Percentiles rank a stretch among this genome's conserved stretches.
Evolutionary conservation across 352 stramenopile genomes (phyloP).

Genomic region (Bremia lactucae): DNA sequence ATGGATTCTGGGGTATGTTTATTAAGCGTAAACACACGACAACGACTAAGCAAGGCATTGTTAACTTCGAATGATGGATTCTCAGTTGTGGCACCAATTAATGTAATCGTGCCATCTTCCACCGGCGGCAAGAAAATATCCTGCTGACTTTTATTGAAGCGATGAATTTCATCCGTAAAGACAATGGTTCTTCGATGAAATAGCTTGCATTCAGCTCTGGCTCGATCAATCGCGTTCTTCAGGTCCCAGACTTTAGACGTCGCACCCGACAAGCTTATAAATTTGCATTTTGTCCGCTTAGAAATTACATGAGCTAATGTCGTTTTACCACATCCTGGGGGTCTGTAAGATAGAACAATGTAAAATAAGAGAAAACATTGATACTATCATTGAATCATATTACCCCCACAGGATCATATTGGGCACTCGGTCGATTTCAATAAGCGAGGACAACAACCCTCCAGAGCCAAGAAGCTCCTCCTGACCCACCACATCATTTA

Average conservation of each 20-base stretch:
- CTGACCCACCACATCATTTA: constrained; percentile 60
- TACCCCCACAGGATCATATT: constrained; percentile 85
- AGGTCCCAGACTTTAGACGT: constrained; percentile 65
- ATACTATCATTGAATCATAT: neutral
- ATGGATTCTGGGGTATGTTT: constrained; percentile 54
- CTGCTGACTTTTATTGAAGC: constrained; percentile 85
- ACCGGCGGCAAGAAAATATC: constrained; percentile 80
- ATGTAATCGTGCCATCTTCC: constrained; percentile 74
- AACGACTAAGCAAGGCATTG: constrained; percentile 71
- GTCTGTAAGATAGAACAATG: constrained; percentile 17
- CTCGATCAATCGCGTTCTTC: constrained; percentile 64
- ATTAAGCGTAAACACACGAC: constrained; percentile 69
- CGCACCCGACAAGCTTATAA: constrained; percentile 57
- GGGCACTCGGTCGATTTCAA: constrained; percentile 55
- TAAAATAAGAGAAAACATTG: neutral
- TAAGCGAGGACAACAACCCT: constrained; percentile 51
- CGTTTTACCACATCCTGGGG: constrained; percentile 82
- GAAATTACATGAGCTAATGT: constrained; percentile 74
- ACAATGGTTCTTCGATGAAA: constrained; percentile 62
- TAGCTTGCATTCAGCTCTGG: constrained; percentile 49
- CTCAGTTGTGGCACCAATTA: constrained; percentile 85
- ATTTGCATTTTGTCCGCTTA: constrained; percentile 53
- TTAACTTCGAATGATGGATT: constrained; percentile 86
- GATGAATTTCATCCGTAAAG: constrained; percentile 85
- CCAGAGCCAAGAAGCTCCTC: constrained; percentile 51